Evolutionary conservation across 2,329 filamentous ascomycete species (phyloP).

Genomic region (Fusarium nodosum): DNA sequence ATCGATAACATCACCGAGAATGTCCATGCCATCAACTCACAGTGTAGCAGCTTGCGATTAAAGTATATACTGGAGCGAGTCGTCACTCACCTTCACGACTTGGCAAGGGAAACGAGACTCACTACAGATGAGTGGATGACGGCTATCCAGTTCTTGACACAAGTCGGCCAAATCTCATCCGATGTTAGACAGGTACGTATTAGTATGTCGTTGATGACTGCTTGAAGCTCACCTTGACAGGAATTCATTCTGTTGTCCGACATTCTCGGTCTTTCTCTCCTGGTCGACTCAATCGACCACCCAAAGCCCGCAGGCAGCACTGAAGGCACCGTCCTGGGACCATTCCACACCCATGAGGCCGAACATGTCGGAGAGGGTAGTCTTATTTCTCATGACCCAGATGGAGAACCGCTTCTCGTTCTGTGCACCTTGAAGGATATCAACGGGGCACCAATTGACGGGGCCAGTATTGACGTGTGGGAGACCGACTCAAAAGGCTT

Average conservation of each 20-base stretch:
- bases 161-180: conserved; percentile 75
- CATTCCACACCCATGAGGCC: conserved; percentile 84
- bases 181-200: conserved; percentile 69
- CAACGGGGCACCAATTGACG: conserved; percentile 68
- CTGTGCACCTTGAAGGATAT: conserved; percentile 76
- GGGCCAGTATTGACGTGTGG: conserved; percentile 81
- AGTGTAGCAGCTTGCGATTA: conserved; percentile 70
- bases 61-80: conserved; percentile 78
- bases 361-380: conserved; percentile 65
- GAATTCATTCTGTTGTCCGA: conserved; percentile 85
- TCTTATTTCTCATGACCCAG: conserved; percentile 72
- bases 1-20: conserved; percentile 83
- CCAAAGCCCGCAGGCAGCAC: conserved; percentile 77
- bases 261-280: conserved; percentile 78
- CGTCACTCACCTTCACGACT: conserved; percentile 80
- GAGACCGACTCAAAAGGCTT: conserved; percentile 80
- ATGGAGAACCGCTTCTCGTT: conserved; percentile 75
- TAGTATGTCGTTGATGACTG: fast-evolving
- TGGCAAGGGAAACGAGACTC: conserved; percentile 79
- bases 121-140: conserved; percentile 81
- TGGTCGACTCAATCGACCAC: conserved; percentile 82
- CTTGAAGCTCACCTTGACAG: background rate
- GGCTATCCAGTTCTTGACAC: conserved; percentile 76
- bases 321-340: conserved; percentile 82
- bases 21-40: conserved; percentile 77